Percentiles rank a stretch among this genome's conserved stretches.
Conservation (phyloP, 768 basidiomycete species). For the Calocera cornea region DNA sequence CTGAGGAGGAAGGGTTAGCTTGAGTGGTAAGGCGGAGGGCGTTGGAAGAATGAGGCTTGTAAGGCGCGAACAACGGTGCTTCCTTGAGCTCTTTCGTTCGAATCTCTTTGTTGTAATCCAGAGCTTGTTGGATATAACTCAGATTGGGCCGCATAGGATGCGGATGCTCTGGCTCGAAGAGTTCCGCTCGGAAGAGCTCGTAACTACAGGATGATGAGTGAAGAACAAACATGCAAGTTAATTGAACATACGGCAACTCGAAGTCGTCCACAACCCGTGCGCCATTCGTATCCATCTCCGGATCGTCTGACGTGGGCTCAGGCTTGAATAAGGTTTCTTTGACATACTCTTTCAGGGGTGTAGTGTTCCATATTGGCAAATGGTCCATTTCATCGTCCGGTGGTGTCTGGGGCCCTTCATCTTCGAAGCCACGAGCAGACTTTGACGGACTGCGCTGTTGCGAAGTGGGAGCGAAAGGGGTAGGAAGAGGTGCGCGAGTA, state of each 20-base stretch:
- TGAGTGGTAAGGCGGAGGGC: slow-evolving; percentile 2
- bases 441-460: slow-evolving; percentile 1
- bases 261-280: not conserved
- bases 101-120: not conserved
- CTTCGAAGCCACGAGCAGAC: not conserved
- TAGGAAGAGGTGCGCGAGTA: not conserved
- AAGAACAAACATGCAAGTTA: not conserved
- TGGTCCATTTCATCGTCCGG: not conserved
- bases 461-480: not conserved
- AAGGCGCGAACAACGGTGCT: not conserved
- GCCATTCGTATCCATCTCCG: not conserved
- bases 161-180: not conserved
- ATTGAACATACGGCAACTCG: not conserved
- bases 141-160: not conserved
- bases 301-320: not conserved
- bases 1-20: not conserved
- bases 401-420: not conserved
- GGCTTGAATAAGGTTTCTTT: not conserved
- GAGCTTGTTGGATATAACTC: not conserved
- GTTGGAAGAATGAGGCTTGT: not conserved
- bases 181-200: slow-evolving; percentile 1
- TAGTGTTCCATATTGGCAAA: not conserved
- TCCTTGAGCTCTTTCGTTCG: slow-evolving; percentile 5
- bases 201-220: not conserved
- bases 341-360: not conserved